These are phyloP conservation scores for Sporopachydermia lactativora DNA, from an alignment of 805 yeast species.

Conservation along the genomic window DNA sequence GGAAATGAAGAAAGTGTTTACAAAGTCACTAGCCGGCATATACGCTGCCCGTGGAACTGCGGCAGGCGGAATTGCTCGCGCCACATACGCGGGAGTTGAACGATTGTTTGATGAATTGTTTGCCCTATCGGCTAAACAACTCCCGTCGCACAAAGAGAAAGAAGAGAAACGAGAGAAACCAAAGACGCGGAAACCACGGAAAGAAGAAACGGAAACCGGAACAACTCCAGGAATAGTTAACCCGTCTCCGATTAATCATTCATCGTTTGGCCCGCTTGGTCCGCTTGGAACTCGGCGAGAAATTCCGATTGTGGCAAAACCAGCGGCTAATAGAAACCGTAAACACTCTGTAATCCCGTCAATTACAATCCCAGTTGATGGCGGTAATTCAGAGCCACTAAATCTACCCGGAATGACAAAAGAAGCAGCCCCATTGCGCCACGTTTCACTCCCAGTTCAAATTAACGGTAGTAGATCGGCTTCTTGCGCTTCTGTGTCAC, in stretches of 20 bases:
- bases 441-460: background rate
- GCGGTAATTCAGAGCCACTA: too few relatives aligned
- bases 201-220: background rate
- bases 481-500: background rate
- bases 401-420: too few relatives aligned
- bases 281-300: background rate
- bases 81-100: constrained; percentile 11
- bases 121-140: background rate
- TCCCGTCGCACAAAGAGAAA: background rate
- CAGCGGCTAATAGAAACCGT: background rate
- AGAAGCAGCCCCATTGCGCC: background rate
- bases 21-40: constrained; percentile 10
- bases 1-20: constrained; percentile 46
- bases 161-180: background rate
- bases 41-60: constrained; percentile 10
- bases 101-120: constrained; percentile 9
- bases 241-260: background rate
- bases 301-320: background rate
- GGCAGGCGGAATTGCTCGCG: constrained; percentile 9
- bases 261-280: background rate
- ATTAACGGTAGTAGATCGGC: background rate
- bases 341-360: background rate
- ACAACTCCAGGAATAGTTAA: background rate
- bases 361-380: background rate
- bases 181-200: background rate